phyloP scores from a whole-genome alignment of 2,329 filamentous ascomycete species.

The Cytospora piceae region DNA sequence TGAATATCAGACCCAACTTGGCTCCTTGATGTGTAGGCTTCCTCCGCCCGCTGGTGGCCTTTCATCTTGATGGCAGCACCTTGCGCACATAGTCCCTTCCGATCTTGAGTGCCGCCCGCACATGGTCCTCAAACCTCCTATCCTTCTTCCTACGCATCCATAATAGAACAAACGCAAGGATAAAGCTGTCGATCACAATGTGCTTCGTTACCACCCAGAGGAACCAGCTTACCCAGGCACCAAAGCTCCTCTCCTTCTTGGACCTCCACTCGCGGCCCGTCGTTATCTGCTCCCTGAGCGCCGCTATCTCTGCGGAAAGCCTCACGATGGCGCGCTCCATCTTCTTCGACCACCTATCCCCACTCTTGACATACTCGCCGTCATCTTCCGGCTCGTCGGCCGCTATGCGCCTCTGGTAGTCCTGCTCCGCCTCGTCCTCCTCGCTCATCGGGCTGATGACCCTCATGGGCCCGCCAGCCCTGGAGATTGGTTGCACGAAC shows the following conservation, averaged over 20 bases:
- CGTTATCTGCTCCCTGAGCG: constrained; percentile 87
- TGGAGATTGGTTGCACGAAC: constrained; percentile 52
- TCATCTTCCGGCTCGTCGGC: constrained; percentile 46
- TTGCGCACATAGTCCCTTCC: constrained; percentile 62
- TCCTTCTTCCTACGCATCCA: constrained; percentile 77
- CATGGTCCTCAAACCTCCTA: constrained; percentile 71
- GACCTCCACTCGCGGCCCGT: constrained; percentile 72
- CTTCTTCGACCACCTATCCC: constrained; percentile 73
- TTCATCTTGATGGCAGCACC: constrained; percentile 61
- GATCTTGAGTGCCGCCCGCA: constrained; percentile 64
- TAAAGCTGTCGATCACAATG: constrained; percentile 69
- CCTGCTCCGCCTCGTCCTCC: constrained; percentile 68
- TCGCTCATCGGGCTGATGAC: constrained; percentile 87
- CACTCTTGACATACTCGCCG: constrained; percentile 46
- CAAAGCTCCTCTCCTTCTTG: constrained; percentile 65
- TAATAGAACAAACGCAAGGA: constrained; percentile 67
- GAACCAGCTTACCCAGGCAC: constrained; percentile 72
- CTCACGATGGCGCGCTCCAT: constrained; percentile 86
- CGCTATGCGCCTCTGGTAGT: constrained; percentile 51
- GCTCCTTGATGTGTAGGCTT: background rate
- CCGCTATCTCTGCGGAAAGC: constrained; percentile 90
- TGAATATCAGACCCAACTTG: background rate
- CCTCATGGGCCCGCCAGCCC: constrained; percentile 63
- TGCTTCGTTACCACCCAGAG: constrained; percentile 75
- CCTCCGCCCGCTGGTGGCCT: background rate